Evolutionary conservation across 2,329 filamentous ascomycete genomes (phyloP), one percentile per base, ranked within the genome.

Genomic region (Alternaria sp.): DNA sequence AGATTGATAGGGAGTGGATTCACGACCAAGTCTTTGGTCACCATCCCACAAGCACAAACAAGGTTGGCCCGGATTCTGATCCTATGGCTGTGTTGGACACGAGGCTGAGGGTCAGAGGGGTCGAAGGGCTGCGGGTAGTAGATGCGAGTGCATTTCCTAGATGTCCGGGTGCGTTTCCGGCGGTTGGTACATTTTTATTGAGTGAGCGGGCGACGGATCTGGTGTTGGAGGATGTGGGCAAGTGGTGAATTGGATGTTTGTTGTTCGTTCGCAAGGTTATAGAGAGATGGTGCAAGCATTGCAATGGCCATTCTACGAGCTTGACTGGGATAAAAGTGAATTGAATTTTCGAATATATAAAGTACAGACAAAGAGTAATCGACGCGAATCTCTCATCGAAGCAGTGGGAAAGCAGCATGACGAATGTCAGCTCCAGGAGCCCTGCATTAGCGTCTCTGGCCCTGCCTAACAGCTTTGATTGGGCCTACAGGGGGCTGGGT

Each of bases 141-240:
- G 74, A 74, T 61, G 71, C 72, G 5, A 69, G 65, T 51, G 68
- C 65, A 2, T 76, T 75, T 61, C 71, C 69, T 2, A 66, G 67
- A 28, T 61, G 62, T 49, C 85, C 86, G 2, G 87, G 86, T 61
- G 84, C 80, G 56, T 87, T 86, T 67, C 81, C 84, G 21, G 81
- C 82, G 7, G 75, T 85, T 1, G 82, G 86, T 0, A 84, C 83
- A 0, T 87, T 86, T 65, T 60, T 73, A 64, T 23, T 73, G 44
- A 63, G 64, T 40, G 65, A 69, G 56, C 68, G 67, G 59, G 71
- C 67, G 26, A 65, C 64, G 13, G 70, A 70, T 40, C 43, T 71
- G 21, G 63, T 72, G 21, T 51, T 69, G 45, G 69, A 69, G 51
- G 69, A 73, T 65, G 61, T 57, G 17, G 30, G 40, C 7, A 56